phyloP scores from a whole-genome alignment of 495 filamentous ascomycete genomes.

The Aspergillus funiculosus region DNA sequence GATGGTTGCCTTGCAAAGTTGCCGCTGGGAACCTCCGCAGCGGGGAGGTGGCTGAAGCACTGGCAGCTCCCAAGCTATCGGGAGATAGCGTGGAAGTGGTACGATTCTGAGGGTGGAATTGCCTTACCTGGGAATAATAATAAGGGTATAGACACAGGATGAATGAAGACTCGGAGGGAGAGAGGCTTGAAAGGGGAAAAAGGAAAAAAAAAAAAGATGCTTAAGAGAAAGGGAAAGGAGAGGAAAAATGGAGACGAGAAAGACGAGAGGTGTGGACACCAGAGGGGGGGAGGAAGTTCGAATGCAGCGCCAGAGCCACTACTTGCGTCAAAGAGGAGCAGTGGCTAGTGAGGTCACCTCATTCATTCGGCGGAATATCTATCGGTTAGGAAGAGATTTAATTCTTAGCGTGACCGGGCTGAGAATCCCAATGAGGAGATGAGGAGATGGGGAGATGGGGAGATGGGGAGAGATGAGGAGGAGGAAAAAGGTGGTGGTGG shows the following conservation, averaged over 20 bases:
- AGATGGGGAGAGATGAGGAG: slow-evolving; percentile 1
- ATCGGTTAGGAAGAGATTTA: no score
- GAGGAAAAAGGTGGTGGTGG: not conserved
- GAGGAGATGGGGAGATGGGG: not conserved
- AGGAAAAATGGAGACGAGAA: slow-evolving; percentile 6
- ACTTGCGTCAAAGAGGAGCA: slow-evolving; percentile 28
- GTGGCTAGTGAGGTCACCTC: slow-evolving; percentile 20
- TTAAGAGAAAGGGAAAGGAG: not conserved
- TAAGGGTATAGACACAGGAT: no score
- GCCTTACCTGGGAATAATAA: slow-evolving; percentile 6
- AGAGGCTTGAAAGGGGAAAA: not conserved
- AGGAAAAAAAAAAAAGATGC: not conserved
- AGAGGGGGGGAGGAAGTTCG: slow-evolving; percentile 9
- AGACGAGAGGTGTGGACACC: not conserved
- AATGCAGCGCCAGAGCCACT: slow-evolving; percentile 23
- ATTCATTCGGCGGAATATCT: not conserved
- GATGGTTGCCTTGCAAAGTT: slow-evolving; percentile 20
- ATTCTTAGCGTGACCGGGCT: not conserved
- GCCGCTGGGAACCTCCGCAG: slow-evolving; percentile 17
- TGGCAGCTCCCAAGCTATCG: slow-evolving; percentile 3
- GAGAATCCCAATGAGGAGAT: not conserved
- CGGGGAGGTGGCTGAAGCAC: slow-evolving; percentile 19
- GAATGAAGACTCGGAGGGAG: no score
- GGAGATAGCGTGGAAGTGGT: slow-evolving; percentile 7
- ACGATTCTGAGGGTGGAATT: not conserved